These are phyloP conservation scores for Phytophthora citricola DNA, from an alignment of 352 stramenopile species.

Conservation along the genomic window DNA sequence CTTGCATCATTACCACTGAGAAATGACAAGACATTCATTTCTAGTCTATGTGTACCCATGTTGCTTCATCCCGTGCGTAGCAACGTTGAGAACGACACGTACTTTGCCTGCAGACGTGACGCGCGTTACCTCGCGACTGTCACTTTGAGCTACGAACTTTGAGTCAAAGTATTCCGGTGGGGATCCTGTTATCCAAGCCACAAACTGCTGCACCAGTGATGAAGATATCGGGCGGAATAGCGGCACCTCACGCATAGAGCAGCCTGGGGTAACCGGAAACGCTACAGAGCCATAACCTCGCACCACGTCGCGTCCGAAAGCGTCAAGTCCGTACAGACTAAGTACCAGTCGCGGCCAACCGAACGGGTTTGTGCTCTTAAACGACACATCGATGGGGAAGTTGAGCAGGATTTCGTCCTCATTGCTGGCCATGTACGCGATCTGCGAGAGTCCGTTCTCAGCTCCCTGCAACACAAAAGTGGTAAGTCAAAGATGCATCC, in stretches of 20 bases:
- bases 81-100: constrained; percentile 69
- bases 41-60: constrained; percentile 45
- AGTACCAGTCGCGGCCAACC: constrained; percentile 95
- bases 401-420: constrained; percentile 91
- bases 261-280: constrained; percentile 76
- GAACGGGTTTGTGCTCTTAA: constrained; percentile 95
- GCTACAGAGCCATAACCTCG: constrained; percentile 92
- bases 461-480: constrained; percentile 48
- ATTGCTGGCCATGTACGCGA: constrained; percentile 67
- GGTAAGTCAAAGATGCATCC: constrained; percentile 2
- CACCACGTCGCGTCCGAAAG: constrained; percentile 90
- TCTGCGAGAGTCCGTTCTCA: constrained; percentile 89
- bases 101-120: constrained; percentile 64
- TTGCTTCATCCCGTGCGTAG: constrained; percentile 63
- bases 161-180: constrained; percentile 91
- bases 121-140: constrained; percentile 73
- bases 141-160: constrained; percentile 77
- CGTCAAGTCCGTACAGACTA: constrained; percentile 90
- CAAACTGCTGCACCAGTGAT: constrained; percentile 86
- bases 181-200: constrained; percentile 88
- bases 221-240: constrained; percentile 91
- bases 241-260: constrained; percentile 70
- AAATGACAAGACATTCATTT: constrained; percentile 32
- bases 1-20: constrained; percentile 33
- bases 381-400: constrained; percentile 96